Evolutionary conservation across 2,329 filamentous ascomycete species (phyloP).

Genomic region (Alternaria alternata): DNA sequence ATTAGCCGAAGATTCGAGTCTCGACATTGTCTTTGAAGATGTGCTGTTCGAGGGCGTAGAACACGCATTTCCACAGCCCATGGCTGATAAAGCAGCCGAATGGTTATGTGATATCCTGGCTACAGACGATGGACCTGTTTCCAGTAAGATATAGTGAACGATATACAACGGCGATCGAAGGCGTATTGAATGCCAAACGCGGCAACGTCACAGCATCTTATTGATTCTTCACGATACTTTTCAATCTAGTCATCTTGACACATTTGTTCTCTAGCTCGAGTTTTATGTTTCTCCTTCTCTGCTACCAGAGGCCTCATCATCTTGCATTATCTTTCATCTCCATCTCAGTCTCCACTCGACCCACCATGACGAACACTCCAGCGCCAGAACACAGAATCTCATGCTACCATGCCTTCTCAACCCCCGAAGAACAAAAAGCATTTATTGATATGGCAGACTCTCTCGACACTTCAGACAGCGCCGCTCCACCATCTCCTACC

Average conservation of each 20-base stretch:
- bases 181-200: neutral
- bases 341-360: no score
- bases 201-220: neutral
- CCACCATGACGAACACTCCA: neutral
- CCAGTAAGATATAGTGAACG: constrained; percentile 38
- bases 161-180: neutral
- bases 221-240: no score
- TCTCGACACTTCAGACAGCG: neutral
- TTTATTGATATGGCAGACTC: neutral
- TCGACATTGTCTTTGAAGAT: constrained; percentile 67
- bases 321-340: neutral
- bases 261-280: no score
- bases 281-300: no score
- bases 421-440: neutral
- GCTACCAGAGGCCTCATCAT: no score
- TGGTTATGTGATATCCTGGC: constrained; percentile 64
- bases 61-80: constrained; percentile 72
- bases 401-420: neutral
- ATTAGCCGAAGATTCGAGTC: constrained; percentile 59
- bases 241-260: no score
- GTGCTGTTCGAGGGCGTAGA: constrained; percentile 73
- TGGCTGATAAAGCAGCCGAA: constrained; percentile 71
- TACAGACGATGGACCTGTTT: constrained; percentile 15
- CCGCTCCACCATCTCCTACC: no score
- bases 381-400: neutral